Conservation (phyloP, 345 rosid species). For the Heritiera littoralis region DNA sequence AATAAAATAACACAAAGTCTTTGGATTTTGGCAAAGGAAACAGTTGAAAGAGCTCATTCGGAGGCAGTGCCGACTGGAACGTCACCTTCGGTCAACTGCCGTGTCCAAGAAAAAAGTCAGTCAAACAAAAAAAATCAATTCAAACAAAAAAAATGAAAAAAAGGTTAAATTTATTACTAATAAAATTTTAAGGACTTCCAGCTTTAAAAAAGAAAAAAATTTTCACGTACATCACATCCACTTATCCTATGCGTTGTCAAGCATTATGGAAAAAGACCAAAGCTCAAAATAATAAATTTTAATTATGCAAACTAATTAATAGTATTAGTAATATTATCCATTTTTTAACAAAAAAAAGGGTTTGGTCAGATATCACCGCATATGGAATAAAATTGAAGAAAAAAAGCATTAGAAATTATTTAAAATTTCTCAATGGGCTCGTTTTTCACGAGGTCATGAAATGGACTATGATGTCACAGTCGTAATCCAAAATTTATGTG, state of each 20-base stretch:
- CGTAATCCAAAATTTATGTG: neutral
- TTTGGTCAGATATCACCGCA: neutral
- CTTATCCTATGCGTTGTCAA: neutral
- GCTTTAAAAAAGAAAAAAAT: too few relatives aligned
- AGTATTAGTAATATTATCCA: too few relatives aligned
- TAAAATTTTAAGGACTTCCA: too few relatives aligned
- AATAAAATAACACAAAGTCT: neutral
- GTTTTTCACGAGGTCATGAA: neutral
- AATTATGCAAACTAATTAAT: neutral
- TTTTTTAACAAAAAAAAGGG: neutral
- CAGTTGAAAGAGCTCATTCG: neutral
- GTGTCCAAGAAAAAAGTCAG: neutral
- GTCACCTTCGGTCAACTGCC: slow-evolving; percentile 15
- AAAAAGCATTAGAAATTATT: neutral
- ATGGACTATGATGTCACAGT: neutral
- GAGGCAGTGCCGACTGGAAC: neutral
- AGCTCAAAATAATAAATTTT: neutral
- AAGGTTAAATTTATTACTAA: too few relatives aligned
- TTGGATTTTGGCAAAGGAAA: neutral
- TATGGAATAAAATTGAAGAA: neutral
- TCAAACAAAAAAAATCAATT: neutral
- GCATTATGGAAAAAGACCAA: neutral
- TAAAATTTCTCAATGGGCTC: neutral
- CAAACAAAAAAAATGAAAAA: too few relatives aligned
- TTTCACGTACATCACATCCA: too few relatives aligned